Base-by-base conservation (phyloP, 208 protist species). In the Trypanosoma cruzi region DNA sequence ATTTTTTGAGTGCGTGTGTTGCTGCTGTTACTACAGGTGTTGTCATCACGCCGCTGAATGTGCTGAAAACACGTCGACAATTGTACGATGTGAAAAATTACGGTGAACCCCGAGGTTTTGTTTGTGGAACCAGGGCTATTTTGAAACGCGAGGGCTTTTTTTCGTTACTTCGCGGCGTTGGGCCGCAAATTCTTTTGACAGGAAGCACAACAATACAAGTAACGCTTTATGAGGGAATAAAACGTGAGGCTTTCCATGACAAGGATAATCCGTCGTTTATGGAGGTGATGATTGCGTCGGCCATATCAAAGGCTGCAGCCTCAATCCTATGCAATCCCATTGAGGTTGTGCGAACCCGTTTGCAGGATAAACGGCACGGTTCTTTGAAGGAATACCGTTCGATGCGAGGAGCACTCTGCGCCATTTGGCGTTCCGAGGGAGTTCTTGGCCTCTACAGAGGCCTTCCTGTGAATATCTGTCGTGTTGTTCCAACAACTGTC, bases 151-250 rank as follows among this genome's bases (percentile, higher is more conserved):
- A 93, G 60, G 90, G 90, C n/a, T 82, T 64, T 68, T 49, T 68
- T 10, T 77, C 90, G n/a, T 74, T 93, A 66, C 82, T 93, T 52
- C 74, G 83, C 24, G 90, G 87, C 28, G 56, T 89, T 42, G 84
- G 78, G 11, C 90, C 90, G 14, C 90, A 95, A 58, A 85, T 95
- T 49, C 60, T 93, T 46, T 71, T 95, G 14, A 90, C 79, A 13
- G 75, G 84, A 55, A 90, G 84, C 76, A 95, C 85, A 6, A 90
- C 83, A 14, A 82, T 95, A 42, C 90, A 95, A 67, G 84, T 95
- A 31, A 90, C 87, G 24, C 28, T 95, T 28, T 95, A 95, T 64
- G 90, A 95, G 73, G 86, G 73, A 67, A 81, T 95, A 24, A 79
- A 82, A 34, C 85, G 87, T 13, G 71, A 86, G 63, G 65, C 61